Percentiles rank a stretch among this genome's conserved stretches.
These are phyloP conservation scores for Sarocladium oryzae DNA, from an alignment of 2,329 filamentous ascomycete genomes.

Conservation along the genomic window DNA sequence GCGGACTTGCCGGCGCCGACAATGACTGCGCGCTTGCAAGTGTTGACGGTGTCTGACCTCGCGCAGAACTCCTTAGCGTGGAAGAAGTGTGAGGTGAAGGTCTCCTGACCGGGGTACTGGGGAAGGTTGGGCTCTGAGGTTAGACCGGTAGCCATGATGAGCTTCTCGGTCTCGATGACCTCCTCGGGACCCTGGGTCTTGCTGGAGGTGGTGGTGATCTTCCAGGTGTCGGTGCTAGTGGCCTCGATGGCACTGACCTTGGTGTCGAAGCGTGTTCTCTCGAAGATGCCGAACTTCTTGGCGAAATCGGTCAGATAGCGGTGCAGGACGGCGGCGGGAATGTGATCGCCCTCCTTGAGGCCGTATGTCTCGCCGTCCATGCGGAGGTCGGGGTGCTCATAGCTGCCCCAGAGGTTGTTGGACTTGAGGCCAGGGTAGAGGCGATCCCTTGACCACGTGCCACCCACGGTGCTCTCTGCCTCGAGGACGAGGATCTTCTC, in stretches of 20 bases:
- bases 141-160: conserved; percentile 45
- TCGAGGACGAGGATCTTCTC: conserved; percentile 54
- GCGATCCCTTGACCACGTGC: conserved; percentile 62
- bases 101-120: conserved; percentile 26
- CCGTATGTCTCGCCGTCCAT: conserved; percentile 52
- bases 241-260: conserved; percentile 32
- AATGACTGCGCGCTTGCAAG: conserved; percentile 33
- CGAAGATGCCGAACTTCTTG: conserved; percentile 33
- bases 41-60: conserved; percentile 23
- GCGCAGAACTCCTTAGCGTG: conserved; percentile 36
- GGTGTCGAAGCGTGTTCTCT: conserved; percentile 32
- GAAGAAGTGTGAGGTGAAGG: conserved; percentile 32
- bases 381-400: conserved; percentile 68
- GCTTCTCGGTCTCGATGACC: conserved; percentile 23
- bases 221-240: conserved; percentile 15
- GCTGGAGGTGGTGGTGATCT: conserved; percentile 12
- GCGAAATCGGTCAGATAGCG: conserved; percentile 41
- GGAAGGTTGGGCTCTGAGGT: conserved; percentile 39
- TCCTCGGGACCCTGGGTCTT: conserved; percentile 13
- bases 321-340: conserved; percentile 40
- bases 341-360: conserved; percentile 38
- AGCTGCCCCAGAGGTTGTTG: conserved; percentile 69
- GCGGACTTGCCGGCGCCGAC: conserved; percentile 53
- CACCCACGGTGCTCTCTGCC: conserved; percentile 43
- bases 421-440: conserved; percentile 64